Evolutionary conservation across 202 grass and related monocot species (phyloP), one percentile per base, ranked within the genome.

Genomic region (Setaria viridis): DNA sequence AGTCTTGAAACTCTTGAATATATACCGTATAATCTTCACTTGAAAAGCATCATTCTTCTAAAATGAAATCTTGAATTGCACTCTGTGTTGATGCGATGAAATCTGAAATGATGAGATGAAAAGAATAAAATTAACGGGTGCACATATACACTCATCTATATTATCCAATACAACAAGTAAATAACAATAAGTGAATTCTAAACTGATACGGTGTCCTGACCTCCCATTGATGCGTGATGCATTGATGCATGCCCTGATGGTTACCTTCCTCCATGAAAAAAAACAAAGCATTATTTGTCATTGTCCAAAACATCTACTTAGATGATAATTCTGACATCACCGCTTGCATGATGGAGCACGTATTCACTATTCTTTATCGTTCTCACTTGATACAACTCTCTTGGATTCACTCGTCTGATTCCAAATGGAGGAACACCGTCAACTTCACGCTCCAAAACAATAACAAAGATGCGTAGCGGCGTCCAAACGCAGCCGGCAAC

Each of bases 401-500:
- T 48, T 19, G 60, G 11, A 17, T 32, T 80, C 78, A 37, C 54
- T 63, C 4, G 35, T 89, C 48, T 82, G 33, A 57, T 49, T 82
- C 78, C 55, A 89, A 16, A 59, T 89, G 82, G 83, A 82, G 56
- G 37, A 66, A 77, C 54, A 2, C 55, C 47, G 17, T 78, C 65
- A 72, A 72, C 29, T 45, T 15, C 47, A 46, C 67, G 57, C 67
- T 78, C 48, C 32, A 13, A n/a, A 34, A 47, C 66, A 83, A 79
- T 29, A 45, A 13, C 72, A 30, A 78, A n/a, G 4, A 53, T 74
- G 12, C 19, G 35, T 16, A 58, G 41, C 4, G 7, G n/a, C 19
- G 17, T 41, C 57, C 65, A 64, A 59, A 90, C 57, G 72, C 35
- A 86, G 83, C 79, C 79, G 84, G 88, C 88, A 41, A 77, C 62